A percentile compares a stretch with the other conserved stretches of the same genome.
Evolutionary conservation across 768 basidiomycete genomes (phyloP).

Genomic region (Sporobolomyces phaffii): DNA sequence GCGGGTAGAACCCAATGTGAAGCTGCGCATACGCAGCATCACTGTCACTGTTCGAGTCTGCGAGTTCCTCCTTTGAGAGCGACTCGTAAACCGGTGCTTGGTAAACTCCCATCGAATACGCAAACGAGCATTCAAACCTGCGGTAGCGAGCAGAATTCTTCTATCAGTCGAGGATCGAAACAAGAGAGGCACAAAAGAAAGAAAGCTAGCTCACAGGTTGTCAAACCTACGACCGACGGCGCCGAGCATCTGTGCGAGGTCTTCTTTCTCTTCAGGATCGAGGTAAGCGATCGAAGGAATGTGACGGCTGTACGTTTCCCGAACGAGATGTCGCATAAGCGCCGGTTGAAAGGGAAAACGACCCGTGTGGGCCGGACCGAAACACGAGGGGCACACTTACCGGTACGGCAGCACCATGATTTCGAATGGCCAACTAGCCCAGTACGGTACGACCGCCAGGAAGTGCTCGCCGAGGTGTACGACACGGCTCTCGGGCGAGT

Average conservation of each 20-base stretch:
- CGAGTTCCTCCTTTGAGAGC: constrained; percentile 28
- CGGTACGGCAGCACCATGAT: constrained; percentile 49
- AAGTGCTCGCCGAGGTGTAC: constrained; percentile 69
- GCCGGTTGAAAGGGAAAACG: constrained; percentile 60
- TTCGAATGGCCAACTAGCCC: constrained; percentile 93
- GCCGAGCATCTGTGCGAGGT: constrained; percentile 62
- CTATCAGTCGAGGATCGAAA: background rate
- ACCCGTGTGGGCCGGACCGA: background rate
- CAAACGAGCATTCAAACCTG: constrained; percentile 73
- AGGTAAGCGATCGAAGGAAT: constrained; percentile 65
- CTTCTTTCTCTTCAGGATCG: constrained; percentile 55
- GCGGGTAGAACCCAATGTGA: constrained; percentile 81
- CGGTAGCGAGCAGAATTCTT: too few relatives aligned
- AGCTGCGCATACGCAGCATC: constrained; percentile 64
- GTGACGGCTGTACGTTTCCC: constrained; percentile 65
- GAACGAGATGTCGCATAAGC: too few relatives aligned
- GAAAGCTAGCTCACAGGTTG: constrained; percentile 42
- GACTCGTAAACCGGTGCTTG: constrained; percentile 57
- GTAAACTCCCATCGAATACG: constrained; percentile 91
- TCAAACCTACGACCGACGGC: constrained; percentile 38
- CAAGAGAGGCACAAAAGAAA: background rate
- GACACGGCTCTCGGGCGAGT: constrained; percentile 52
- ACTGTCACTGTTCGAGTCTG: constrained; percentile 21
- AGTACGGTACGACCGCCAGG: constrained; percentile 84
- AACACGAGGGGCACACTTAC: background rate